phyloP scores from a whole-genome alignment of 2,329 filamentous ascomycete species.

The Pseudogymnoascus sp. region DNA sequence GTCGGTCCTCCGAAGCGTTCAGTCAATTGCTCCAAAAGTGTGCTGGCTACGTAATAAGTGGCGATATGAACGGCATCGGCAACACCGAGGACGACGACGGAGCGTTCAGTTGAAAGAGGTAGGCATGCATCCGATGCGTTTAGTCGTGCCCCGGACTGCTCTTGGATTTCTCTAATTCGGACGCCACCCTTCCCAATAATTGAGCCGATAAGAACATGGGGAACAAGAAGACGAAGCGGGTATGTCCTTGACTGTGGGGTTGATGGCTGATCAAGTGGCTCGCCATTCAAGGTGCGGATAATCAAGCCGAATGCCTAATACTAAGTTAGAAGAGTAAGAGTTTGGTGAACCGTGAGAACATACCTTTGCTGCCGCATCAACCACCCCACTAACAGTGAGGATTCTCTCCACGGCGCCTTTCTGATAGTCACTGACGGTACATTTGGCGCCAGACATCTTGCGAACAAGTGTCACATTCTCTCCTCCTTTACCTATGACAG shows the following conservation, averaged over 20 bases:
- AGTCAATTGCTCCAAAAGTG: slow-evolving; percentile 93
- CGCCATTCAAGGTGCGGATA: slow-evolving; percentile 95
- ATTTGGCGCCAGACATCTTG: slow-evolving; percentile 91
- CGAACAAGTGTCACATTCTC: slow-evolving; percentile 98
- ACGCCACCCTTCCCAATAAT: slow-evolving; percentile 97
- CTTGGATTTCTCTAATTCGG: slow-evolving; percentile 95
- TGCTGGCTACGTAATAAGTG: slow-evolving; percentile 96
- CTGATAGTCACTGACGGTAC: slow-evolving; percentile 96
- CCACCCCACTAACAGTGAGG: slow-evolving; percentile 89
- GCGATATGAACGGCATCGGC: slow-evolving; percentile 98
- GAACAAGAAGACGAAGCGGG: slow-evolving; percentile 86
- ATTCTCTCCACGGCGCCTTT: slow-evolving; percentile 96
- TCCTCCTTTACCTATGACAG: slow-evolving; percentile 95
- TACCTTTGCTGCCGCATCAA: slow-evolving; percentile 95
- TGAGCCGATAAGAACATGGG: slow-evolving; percentile 93
- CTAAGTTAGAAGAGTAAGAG: slow-evolving; percentile 4
- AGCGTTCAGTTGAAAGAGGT: slow-evolving; percentile 90
- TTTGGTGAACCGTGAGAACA: slow-evolving; percentile 22
- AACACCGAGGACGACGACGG: slow-evolving; percentile 94
- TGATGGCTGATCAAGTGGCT: slow-evolving; percentile 78
- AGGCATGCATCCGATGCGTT: slow-evolving; percentile 95
- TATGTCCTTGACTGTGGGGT: slow-evolving; percentile 95
- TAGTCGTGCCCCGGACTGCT: slow-evolving; percentile 88
- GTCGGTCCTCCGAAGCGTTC: slow-evolving; percentile 93
- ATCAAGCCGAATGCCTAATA: slow-evolving; percentile 87